These are phyloP conservation scores for Fusarium illudens DNA, from an alignment of 2,329 filamentous ascomycete genomes.

Conservation along the genomic window DNA sequence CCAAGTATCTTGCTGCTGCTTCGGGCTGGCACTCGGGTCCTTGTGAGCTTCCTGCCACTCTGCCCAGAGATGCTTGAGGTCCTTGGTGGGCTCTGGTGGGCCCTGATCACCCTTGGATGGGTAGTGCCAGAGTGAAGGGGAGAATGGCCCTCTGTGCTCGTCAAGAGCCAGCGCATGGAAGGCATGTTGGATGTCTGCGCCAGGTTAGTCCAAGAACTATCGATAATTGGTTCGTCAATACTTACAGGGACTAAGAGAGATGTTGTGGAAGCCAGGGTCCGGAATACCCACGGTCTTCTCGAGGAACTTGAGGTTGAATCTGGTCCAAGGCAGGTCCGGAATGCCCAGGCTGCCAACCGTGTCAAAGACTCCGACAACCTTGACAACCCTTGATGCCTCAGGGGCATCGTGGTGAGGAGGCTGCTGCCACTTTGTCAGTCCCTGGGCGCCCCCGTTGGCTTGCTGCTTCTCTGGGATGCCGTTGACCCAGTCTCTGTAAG, in stretches of 20 bases:
- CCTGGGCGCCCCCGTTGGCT: conserved; percentile 7
- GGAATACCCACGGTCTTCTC: conserved; percentile 28
- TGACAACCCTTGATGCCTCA: conserved; percentile 30
- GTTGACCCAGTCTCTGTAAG: conserved; percentile 37
- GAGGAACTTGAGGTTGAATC: conserved; percentile 34
- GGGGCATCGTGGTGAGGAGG: conserved; percentile 36
- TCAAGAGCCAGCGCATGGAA: conserved; percentile 65
- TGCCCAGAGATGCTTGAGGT: conserved; percentile 17
- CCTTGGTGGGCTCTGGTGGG: conserved; percentile 9
- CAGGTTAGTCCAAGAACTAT: conserved; percentile 3
- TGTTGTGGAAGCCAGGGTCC: conserved; percentile 38
- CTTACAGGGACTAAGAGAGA: conserved; percentile 39
- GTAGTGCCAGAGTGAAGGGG: conserved; percentile 44
- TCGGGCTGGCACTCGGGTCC: conserved; percentile 10
- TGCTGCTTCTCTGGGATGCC: conserved; percentile 31
- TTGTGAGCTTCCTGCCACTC: conserved; percentile 17
- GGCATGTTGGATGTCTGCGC: conserved; percentile 56
- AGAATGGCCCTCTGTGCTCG: conserved; percentile 53
- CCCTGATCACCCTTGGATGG: conserved; percentile 15
- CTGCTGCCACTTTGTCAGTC: conserved; percentile 24
- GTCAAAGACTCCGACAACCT: conserved; percentile 39
- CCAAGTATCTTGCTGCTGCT: conserved; percentile 23
- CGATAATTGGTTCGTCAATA: background rate
- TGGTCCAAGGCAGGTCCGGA: conserved; percentile 37
- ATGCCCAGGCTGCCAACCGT: conserved; percentile 40